Evolutionary conservation across 441 rosid species (phyloP).

Genomic region (Adansonia madagascariensis): DNA sequence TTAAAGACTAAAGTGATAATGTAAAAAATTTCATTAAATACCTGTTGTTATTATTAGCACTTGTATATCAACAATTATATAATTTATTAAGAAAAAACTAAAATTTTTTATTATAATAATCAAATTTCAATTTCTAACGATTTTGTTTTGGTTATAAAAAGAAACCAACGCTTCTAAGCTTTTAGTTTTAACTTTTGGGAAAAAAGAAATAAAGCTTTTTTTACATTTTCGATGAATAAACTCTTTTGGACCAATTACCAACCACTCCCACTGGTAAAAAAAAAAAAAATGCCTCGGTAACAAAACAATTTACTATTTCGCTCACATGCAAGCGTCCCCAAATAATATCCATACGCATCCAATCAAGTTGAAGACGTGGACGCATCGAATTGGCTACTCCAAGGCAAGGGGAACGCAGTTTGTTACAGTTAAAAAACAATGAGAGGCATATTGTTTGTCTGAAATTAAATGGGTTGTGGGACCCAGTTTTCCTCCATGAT

Average conservation of each 20-base stretch:
- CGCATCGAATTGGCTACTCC: neutral
- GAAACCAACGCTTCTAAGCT: no score
- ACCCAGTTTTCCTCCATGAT: slow-evolving; percentile 27
- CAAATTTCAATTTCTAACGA: no score
- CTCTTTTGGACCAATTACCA: neutral
- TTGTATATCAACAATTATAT: no score
- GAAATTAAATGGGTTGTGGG: slow-evolving; percentile 24
- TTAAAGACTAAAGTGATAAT: no score
- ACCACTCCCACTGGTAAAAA: neutral
- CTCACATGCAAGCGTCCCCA: neutral
- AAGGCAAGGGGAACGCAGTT: neutral
- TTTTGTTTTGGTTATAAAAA: no score
- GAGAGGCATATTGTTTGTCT: neutral
- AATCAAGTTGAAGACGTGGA: neutral
- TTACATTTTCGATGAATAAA: no score
- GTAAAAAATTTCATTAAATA: no score
- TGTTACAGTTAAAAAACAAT: neutral
- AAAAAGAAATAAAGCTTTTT: no score
- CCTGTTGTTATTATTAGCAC: no score
- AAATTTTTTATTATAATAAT: no score
- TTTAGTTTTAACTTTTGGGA: no score
- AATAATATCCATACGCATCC: neutral
- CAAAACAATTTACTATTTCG: neutral
- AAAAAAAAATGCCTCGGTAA: neutral
- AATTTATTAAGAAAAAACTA: no score